phyloP scores from a whole-genome alignment of 2,329 filamentous ascomycete genomes.

The Ophiobolus disseminans region DNA sequence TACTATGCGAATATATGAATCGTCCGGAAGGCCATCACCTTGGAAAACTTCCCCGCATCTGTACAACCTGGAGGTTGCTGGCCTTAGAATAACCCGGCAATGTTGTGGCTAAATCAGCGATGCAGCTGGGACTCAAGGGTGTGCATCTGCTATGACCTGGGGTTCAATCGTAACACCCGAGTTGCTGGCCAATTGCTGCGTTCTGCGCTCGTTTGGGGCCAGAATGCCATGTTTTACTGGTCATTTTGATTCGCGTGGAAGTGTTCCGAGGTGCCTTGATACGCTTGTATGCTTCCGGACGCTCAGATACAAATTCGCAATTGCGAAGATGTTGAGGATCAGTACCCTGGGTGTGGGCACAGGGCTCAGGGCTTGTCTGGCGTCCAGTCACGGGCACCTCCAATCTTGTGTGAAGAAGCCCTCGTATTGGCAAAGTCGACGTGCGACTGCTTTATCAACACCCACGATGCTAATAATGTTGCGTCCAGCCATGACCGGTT shows the following conservation, averaged over 20 bases:
- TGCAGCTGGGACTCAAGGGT: conserved; percentile 8
- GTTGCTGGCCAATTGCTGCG: neutral
- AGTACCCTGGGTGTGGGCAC: neutral
- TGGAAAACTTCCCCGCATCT: conserved; percentile 13
- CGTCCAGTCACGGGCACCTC: too few species aligned
- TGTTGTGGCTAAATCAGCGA: conserved; percentile 13
- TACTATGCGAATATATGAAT: conserved; percentile 8
- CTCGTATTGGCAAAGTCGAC: neutral
- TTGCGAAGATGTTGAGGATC: neutral
- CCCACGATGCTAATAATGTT: neutral
- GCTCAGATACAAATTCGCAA: neutral
- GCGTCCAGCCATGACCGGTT: too few species aligned
- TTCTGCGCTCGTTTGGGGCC: neutral
- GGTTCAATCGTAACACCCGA: neutral
- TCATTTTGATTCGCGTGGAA: neutral
- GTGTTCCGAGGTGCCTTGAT: neutral
- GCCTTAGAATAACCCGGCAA: conserved; percentile 1
- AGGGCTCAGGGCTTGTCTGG: neutral
- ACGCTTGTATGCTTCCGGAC: neutral
- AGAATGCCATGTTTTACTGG: neutral
- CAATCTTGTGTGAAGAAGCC: too few species aligned
- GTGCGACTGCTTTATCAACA: neutral
- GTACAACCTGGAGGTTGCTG: conserved; percentile 4
- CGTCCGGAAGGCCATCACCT: conserved; percentile 1
- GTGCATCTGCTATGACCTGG: neutral